phyloP scores from a whole-genome alignment of 805 yeast species.

The Ogataea neopini region DNA sequence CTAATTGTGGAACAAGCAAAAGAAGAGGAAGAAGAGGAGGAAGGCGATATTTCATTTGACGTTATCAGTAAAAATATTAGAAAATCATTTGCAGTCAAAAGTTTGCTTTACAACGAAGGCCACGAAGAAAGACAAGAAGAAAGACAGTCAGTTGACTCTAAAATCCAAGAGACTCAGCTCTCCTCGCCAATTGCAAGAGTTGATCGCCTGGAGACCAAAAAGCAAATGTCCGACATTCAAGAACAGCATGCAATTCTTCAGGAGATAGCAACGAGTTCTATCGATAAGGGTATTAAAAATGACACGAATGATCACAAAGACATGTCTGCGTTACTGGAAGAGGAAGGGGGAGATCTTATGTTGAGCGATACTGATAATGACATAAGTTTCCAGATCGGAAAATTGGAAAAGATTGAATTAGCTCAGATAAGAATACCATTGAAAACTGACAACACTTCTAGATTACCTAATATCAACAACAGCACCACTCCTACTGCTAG shows the following conservation, averaged over 20 bases:
- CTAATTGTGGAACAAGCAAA: not conserved
- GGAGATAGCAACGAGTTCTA: constrained; percentile 10
- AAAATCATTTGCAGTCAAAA: constrained; percentile 32
- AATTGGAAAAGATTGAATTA: constrained; percentile 33
- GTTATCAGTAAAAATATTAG: constrained; percentile 33
- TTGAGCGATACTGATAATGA: constrained; percentile 29
- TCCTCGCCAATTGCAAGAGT: not conserved
- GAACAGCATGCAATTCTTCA: not conserved
- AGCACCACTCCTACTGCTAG: constrained; percentile 25
- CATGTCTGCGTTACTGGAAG: constrained; percentile 12
- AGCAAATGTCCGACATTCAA: not conserved
- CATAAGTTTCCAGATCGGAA: constrained; percentile 27
- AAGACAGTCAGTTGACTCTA: not conserved
- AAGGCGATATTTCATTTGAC: constrained; percentile 31
- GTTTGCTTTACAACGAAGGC: constrained; percentile 13
- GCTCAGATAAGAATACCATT: constrained; percentile 29
- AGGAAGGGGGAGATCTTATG: constrained; percentile 23
- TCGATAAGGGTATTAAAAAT: constrained; percentile 10
- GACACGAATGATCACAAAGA: not conserved
- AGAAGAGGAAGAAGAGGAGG: constrained; percentile 3
- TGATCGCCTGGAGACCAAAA: not conserved
- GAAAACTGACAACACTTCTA: constrained; percentile 16
- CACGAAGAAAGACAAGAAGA: not conserved
- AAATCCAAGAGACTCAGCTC: not conserved
- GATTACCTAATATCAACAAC: constrained; percentile 20